A percentile compares a stretch with the other conserved stretches of the same genome.
These are phyloP conservation scores for Pelargonium fulgidum DNA, from an alignment of 441 rosid genomes.

Conservation along the genomic window DNA sequence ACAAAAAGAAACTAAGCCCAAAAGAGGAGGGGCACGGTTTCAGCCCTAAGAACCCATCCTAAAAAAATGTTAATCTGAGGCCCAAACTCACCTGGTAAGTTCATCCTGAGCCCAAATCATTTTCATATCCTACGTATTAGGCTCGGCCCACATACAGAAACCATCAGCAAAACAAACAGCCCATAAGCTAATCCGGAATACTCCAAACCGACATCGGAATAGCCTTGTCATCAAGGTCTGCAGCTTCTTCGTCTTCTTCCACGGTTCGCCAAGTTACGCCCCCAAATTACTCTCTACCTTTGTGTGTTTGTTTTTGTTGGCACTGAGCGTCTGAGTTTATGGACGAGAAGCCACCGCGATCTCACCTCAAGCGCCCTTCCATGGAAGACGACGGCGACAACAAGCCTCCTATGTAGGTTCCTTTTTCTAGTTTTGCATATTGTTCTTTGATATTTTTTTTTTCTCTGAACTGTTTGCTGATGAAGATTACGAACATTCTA, in stretches of 20 bases:
- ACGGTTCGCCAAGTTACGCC: not conserved
- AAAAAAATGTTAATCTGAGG: too few species aligned
- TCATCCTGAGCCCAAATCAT: too few species aligned
- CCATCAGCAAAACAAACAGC: not conserved
- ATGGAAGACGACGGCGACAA: not conserved
- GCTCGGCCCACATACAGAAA: too few species aligned
- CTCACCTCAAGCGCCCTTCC: not conserved
- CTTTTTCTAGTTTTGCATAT: not conserved
- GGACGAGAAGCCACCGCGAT: slow-evolving; percentile 7
- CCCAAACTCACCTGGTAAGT: too few species aligned
- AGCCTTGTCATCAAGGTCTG: not conserved
- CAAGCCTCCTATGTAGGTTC: not conserved
- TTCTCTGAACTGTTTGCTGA: not conserved
- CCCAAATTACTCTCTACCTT: not conserved
- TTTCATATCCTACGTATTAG: too few species aligned
- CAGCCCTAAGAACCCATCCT: too few species aligned
- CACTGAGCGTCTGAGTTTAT: not conserved
- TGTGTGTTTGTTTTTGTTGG: not conserved
- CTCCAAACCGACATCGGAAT: not conserved
- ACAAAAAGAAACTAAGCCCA: too few species aligned
- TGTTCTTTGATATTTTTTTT: not conserved
- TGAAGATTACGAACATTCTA: not conserved
- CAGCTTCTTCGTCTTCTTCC: not conserved
- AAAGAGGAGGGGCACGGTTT: too few species aligned
- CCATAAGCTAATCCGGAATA: not conserved